A percentile compares a stretch with the other conserved stretches of the same genome.
phyloP scores from a whole-genome alignment of 2,329 filamentous ascomycete species.

The Thielaviopsis cerberus region DNA sequence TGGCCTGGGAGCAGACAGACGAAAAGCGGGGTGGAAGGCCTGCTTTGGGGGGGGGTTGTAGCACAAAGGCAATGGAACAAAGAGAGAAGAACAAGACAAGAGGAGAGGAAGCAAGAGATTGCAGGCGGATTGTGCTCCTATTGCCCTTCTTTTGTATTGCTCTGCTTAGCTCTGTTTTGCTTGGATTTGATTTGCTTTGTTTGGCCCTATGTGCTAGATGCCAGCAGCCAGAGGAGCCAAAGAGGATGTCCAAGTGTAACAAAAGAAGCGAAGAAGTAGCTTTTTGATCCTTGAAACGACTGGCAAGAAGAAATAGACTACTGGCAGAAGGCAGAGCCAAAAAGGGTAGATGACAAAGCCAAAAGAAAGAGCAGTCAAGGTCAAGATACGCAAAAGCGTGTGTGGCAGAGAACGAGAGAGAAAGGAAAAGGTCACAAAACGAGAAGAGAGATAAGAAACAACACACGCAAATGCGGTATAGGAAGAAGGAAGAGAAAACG shows the following conservation, averaged over 20 bases:
- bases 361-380: background rate
- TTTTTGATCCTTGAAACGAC: background rate
- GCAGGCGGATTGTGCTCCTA: no score
- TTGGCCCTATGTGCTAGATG: no score
- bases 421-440: background rate
- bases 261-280: background rate
- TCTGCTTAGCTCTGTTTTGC: no score
- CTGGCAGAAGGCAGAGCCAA: background rate
- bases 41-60: no score
- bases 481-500: background rate
- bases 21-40: background rate
- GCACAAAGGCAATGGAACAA: background rate
- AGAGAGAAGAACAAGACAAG: background rate
- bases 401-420: background rate
- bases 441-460: background rate
- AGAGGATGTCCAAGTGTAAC: background rate
- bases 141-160: no score
- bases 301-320: background rate
- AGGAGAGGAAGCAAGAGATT: no score
- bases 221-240: background rate
- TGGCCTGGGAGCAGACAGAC: background rate
- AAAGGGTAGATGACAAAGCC: background rate
- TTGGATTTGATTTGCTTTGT: no score
- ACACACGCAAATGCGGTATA: background rate
- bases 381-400: background rate